Conservation (phyloP, 768 basidiomycete species). For the Mycena vulgaris region DNA sequence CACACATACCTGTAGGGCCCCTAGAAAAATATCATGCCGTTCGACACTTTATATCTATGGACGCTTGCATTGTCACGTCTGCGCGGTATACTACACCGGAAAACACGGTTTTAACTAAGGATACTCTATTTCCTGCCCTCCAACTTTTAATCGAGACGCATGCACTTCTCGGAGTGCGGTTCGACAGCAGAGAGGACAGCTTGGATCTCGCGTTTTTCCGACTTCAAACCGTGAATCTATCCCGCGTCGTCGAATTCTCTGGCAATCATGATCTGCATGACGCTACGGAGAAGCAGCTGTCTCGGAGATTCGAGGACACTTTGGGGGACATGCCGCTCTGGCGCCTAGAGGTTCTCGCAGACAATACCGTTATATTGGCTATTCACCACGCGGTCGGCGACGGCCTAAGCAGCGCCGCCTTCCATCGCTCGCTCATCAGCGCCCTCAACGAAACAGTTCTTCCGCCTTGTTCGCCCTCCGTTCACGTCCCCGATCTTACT, state of each 20-base stretch:
- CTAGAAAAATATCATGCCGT: constrained; percentile 51
- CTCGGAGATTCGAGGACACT: constrained; percentile 43
- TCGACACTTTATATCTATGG: constrained; percentile 47
- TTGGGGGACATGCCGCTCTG: constrained; percentile 49
- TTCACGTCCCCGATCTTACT: constrained; percentile 33
- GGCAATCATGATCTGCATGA: constrained; percentile 40
- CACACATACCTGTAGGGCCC: constrained; percentile 47
- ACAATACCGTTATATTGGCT: constrained; percentile 51
- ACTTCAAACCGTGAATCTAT: constrained; percentile 46
- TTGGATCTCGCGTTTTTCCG: constrained; percentile 42
- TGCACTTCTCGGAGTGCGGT: constrained; percentile 46
- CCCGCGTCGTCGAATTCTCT: constrained; percentile 46
- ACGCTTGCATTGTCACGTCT: constrained; percentile 50
- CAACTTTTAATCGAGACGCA: constrained; percentile 43
- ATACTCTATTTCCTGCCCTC: constrained; percentile 44
- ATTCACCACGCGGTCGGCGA: constrained; percentile 58
- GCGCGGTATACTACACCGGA: constrained; percentile 45
- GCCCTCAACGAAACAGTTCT: constrained; percentile 42
- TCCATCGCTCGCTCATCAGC: constrained; percentile 50
- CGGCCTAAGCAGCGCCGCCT: constrained; percentile 55
- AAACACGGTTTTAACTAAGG: constrained; percentile 36
- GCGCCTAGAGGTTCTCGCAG: constrained; percentile 51
- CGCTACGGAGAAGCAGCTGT: constrained; percentile 44
- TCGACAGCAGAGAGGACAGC: constrained; percentile 37
- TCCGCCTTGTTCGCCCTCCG: constrained; percentile 5